Evolutionary conservation across 345 rosid species (phyloP).

Genomic region (Orychophragmus violaceus): DNA sequence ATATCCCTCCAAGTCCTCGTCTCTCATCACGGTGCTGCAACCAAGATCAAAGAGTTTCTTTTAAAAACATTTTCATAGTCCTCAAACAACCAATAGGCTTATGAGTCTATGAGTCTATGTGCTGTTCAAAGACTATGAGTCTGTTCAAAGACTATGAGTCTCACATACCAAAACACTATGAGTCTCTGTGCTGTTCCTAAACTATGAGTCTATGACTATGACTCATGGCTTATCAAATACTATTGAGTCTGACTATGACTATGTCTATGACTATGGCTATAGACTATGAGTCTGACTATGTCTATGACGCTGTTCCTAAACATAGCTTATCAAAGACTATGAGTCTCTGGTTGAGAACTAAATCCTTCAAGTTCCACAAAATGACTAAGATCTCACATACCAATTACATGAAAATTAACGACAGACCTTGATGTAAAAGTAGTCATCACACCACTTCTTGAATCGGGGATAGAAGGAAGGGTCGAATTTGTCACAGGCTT

Average conservation of each 20-base stretch:
- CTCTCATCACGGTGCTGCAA: slow-evolving; percentile 91
- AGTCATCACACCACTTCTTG: slow-evolving; percentile 98
- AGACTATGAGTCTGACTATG: too few relatives aligned
- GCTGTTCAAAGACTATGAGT: too few relatives aligned
- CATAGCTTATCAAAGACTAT: too few relatives aligned
- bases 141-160: too few relatives aligned
- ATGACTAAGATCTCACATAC: neutral
- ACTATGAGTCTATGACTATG: too few relatives aligned
- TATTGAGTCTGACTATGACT: too few relatives aligned
- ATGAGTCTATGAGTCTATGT: neutral
- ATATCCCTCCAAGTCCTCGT: slow-evolving; percentile 96
- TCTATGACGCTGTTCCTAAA: too few relatives aligned
- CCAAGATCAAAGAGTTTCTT: neutral
- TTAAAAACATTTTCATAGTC: neutral
- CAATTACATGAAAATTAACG: neutral
- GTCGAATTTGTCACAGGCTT: slow-evolving; percentile 85
- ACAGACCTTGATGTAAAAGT: slow-evolving; percentile 79
- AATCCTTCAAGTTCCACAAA: neutral
- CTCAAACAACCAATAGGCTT: neutral
- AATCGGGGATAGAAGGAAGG: slow-evolving; percentile 80
- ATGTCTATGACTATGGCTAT: too few relatives aligned
- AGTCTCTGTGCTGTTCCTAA: too few relatives aligned
- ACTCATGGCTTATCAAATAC: too few relatives aligned
- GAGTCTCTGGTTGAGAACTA: neutral
- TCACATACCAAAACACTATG: too few relatives aligned